A percentile compares a stretch with the other conserved stretches of the same genome.
These are phyloP conservation scores for Dendrobium officinale DNA, from an alignment of 106 monocot genomes.

Conservation along the genomic window DNA sequence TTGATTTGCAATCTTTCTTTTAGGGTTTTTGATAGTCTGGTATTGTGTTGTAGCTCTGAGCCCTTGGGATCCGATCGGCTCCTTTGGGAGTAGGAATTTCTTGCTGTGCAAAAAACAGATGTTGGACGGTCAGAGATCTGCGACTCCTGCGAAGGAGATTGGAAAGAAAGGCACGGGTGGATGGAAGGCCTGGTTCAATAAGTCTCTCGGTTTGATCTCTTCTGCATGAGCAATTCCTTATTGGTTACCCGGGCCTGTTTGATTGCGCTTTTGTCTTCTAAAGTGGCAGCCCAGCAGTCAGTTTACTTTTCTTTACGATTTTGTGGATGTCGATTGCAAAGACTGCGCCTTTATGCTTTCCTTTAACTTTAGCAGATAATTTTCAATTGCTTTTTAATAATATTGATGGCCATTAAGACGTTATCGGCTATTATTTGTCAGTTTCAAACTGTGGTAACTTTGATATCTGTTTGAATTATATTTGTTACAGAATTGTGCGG, in stretches of 20 bases:
- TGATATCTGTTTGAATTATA: not conserved
- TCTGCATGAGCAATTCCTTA: not conserved
- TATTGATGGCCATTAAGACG: not conserved
- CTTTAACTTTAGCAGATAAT: not conserved
- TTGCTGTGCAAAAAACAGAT: slow-evolving; percentile 8
- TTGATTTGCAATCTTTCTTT: not conserved
- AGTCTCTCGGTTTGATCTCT: not conserved
- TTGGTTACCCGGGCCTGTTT: not conserved
- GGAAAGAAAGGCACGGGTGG: slow-evolving; percentile 5
- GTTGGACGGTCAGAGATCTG: not conserved
- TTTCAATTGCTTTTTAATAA: not conserved
- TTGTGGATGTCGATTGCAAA: no score
- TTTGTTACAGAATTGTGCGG: not conserved
- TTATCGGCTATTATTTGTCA: not conserved
- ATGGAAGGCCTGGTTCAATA: slow-evolving; percentile 13
- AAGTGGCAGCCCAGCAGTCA: no score
- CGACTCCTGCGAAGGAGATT: not conserved
- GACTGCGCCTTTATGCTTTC: not conserved
- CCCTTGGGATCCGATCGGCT: slow-evolving; percentile 9
- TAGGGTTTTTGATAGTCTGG: not conserved
- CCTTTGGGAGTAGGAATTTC: slow-evolving; percentile 10
- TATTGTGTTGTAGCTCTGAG: slow-evolving; percentile 8
- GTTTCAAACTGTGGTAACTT: not conserved
- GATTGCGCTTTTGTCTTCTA: no score
- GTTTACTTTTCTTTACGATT: no score